Percentiles rank a stretch among this genome's conserved stretches.
Evolutionary conservation across 495 filamentous ascomycete species (phyloP).

Genomic region (Neurospora intermedia): DNA sequence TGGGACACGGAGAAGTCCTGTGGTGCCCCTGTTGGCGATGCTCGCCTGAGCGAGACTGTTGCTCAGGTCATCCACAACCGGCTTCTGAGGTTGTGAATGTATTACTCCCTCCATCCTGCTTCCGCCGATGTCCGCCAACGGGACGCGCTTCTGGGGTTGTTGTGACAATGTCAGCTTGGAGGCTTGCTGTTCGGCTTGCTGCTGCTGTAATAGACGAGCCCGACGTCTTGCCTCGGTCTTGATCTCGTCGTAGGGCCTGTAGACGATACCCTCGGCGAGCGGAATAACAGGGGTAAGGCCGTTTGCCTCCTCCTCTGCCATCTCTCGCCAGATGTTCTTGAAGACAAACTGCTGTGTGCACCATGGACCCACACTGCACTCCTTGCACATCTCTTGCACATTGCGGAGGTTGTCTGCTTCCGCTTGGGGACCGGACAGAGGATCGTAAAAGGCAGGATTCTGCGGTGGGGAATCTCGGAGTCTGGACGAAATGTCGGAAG

Average conservation of each 20-base stretch:
- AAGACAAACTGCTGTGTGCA: constrained; percentile 27
- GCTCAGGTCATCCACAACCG: constrained; percentile 14
- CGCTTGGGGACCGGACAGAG: constrained; percentile 5
- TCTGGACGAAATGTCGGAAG: constrained; percentile 38
- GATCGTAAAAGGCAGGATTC: constrained; percentile 30
- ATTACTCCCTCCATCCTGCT: constrained; percentile 1
- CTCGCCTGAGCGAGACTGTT: constrained; percentile 13
- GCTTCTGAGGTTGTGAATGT: not conserved
- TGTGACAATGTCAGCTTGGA: not conserved
- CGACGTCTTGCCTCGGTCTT: constrained; percentile 24
- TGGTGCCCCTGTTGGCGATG: constrained; percentile 4
- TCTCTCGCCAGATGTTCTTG: constrained; percentile 56
- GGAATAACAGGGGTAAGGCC: constrained; percentile 61
- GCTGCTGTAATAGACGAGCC: constrained; percentile 18
- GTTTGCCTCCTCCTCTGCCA: constrained; percentile 58
- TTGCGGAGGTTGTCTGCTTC: constrained; percentile 23
- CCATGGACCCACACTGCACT: constrained; percentile 42
- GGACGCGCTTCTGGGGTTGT: not conserved
- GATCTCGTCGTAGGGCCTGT: constrained; percentile 43
- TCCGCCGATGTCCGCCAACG: not conserved
- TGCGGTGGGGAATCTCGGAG: constrained; percentile 40
- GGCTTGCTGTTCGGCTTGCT: not conserved
- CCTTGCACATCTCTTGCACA: constrained; percentile 31
- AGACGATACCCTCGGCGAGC: constrained; percentile 56
- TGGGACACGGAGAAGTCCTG: constrained; percentile 31